These are phyloP conservation scores for Heterococcus sp. DNA, from an alignment of 108 stramenopile species.

Conservation along the genomic window DNA sequence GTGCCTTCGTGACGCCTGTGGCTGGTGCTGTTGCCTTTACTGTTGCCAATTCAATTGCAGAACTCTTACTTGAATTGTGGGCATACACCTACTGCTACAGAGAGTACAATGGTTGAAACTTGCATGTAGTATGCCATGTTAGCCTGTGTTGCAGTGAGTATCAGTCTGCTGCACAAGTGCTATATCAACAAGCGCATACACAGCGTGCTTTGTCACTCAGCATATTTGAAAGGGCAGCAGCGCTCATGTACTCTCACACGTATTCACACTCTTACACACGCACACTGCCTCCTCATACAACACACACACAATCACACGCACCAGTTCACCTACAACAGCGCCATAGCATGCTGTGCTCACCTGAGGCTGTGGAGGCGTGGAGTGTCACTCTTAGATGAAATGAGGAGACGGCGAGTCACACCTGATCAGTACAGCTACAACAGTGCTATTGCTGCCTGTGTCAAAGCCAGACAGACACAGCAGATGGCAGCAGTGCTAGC, in stretches of 20 bases:
- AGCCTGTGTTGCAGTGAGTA: not conserved
- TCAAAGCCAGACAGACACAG: constrained; percentile 27
- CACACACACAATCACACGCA: not conserved
- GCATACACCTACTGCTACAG: no score
- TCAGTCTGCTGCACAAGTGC: not conserved
- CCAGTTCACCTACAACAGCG: constrained; percentile 11
- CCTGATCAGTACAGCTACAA: constrained; percentile 49
- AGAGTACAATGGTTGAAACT: no score
- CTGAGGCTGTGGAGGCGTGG: constrained; percentile 35
- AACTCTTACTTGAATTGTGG: no score
- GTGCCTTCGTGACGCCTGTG: no score
- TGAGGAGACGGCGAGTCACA: constrained; percentile 16
- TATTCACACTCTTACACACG: not conserved
- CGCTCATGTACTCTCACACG: not conserved
- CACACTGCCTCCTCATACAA: not conserved
- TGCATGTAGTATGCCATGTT: not conserved
- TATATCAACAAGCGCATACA: not conserved
- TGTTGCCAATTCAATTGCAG: not conserved
- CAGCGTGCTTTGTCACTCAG: not conserved
- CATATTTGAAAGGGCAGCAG: not conserved
- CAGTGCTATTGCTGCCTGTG: constrained; percentile 37
- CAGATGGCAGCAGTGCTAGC: constrained; percentile 39
- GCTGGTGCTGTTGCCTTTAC: not conserved
- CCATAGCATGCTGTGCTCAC: constrained; percentile 25
- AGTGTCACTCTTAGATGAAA: constrained; percentile 40